Base-by-base conservation (phyloP, 805 yeast species). In the Metschnikowia anglica region DNA sequence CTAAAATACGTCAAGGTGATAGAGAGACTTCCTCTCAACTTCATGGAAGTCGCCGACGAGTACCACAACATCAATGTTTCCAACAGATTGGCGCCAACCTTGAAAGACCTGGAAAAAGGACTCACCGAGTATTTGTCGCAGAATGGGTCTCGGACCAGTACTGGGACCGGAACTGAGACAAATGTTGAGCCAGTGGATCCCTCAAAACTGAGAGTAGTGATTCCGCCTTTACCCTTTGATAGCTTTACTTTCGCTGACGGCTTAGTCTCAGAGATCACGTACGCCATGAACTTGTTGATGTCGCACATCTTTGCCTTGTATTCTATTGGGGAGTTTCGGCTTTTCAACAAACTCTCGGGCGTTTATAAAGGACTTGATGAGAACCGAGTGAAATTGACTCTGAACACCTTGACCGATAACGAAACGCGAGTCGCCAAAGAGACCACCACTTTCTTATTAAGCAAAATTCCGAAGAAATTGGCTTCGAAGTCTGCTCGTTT, bases 241-340 rank as follows among this genome's bases (percentile, higher is more conserved):
- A 72, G 39, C 61, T 72, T 32, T 67, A 72, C 40, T 55, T 72
- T n/a, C 66, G 68, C 38, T 61, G 71, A 32, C 39, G 61, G 60
- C 32, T 58, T 82, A 41, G 55, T 73, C 6, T 78, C 74, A 32
- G 91, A 85, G 59, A 71, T 83, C 43, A 72, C 69, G 10, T 75
- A 81, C 11, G 74, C 83, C 2, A 61, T 84, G 48, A 71, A 76
- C 16, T 73, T 81, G 34, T 63, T 85, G 40, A 71, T 80, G 11
- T 73, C 84, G 7, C 86, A 84, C 52, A 76, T 84, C 37, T 85
- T 76, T 61, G 79, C 87, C 0, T 69, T 84, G 54, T 85, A 85
- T 62, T 79, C 90, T 0, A 76, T 79, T 51, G 85, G 86, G 32
- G 87, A 85, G 56, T 81, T 80, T 50, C 66, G 74, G n/a, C 69